Conservation (phyloP, 2,329 filamentous ascomycete genomes). For the Sporothrix inflata region DNA sequence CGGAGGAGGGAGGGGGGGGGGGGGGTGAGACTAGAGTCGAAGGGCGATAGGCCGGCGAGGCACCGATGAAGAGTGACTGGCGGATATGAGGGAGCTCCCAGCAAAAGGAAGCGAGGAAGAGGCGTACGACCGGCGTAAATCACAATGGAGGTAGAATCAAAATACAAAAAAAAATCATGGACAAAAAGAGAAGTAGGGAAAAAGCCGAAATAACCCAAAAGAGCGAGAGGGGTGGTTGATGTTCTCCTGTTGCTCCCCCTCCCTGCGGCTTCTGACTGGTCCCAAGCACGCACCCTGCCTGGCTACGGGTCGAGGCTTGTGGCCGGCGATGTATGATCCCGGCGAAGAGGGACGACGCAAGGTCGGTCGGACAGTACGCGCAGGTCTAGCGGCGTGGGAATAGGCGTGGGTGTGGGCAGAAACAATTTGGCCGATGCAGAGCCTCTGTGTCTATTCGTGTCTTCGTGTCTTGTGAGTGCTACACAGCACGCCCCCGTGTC, state of each 20-base stretch:
- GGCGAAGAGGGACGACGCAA: slow-evolving; percentile 20
- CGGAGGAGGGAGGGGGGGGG: no score
- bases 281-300: slow-evolving; percentile 7
- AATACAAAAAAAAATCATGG: neutral
- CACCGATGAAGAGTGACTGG: neutral
- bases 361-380: slow-evolving; percentile 5
- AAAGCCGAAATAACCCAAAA: neutral
- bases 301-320: slow-evolving; percentile 15
- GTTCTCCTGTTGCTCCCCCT: neutral
- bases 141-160: neutral
- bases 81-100: neutral
- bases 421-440: neutral
- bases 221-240: slow-evolving; percentile 14
- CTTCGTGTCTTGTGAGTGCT: neutral
- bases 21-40: slow-evolving; percentile 20
- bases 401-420: neutral
- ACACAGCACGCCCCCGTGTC: slow-evolving; percentile 12
- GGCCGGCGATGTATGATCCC: slow-evolving; percentile 15
- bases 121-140: neutral
- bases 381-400: slow-evolving; percentile 17
- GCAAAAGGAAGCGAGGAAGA: slow-evolving; percentile 1
- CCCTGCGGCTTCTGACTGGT: slow-evolving; percentile 15
- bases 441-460: slow-evolving; percentile 15
- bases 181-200: neutral
- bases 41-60: slow-evolving; percentile 7